Evolutionary conservation across 2,329 filamentous ascomycete species (phyloP).

Genomic region (Epichloe brachyelytri): DNA sequence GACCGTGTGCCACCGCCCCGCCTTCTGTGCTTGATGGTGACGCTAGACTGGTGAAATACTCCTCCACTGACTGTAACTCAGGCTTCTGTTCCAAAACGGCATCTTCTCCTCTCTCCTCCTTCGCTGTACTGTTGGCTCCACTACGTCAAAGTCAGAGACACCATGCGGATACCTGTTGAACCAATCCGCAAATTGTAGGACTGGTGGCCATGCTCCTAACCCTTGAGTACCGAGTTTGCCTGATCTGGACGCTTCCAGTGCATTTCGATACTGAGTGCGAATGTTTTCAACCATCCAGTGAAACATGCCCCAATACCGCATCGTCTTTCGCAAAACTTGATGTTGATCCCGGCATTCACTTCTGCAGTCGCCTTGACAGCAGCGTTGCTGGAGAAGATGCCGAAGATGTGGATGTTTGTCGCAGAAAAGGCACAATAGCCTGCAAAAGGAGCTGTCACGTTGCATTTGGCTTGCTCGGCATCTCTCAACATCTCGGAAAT

Average conservation of each 20-base stretch:
- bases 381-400: slow-evolving; percentile 76
- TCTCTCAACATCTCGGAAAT: slow-evolving; percentile 78
- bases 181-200: slow-evolving; percentile 97
- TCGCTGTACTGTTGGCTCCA: slow-evolving; percentile 54
- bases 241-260: slow-evolving; percentile 65
- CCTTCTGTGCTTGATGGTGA: slow-evolving; percentile 42
- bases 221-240: slow-evolving; percentile 41
- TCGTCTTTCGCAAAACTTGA: slow-evolving; percentile 92
- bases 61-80: slow-evolving; percentile 85
- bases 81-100: slow-evolving; percentile 80
- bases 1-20: slow-evolving; percentile 12
- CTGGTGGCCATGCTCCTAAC: slow-evolving; percentile 41
- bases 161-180: slow-evolving; percentile 91
- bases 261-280: slow-evolving; percentile 74
- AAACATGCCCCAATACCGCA: slow-evolving; percentile 97
- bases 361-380: slow-evolving; percentile 66
- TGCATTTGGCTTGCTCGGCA: slow-evolving; percentile 52
- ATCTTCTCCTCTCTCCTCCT: slow-evolving; percentile 74
- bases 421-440: slow-evolving; percentile 92
- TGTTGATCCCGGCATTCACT: slow-evolving; percentile 72
- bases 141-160: slow-evolving; percentile 71
- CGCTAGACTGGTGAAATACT: slow-evolving; percentile 77
- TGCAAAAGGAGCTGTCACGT: slow-evolving; percentile 80
- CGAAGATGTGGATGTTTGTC: slow-evolving; percentile 86
- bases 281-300: slow-evolving; percentile 92